phyloP scores from a whole-genome alignment of 2,329 filamentous ascomycete species.

The Monosporascus cannonballus region DNA sequence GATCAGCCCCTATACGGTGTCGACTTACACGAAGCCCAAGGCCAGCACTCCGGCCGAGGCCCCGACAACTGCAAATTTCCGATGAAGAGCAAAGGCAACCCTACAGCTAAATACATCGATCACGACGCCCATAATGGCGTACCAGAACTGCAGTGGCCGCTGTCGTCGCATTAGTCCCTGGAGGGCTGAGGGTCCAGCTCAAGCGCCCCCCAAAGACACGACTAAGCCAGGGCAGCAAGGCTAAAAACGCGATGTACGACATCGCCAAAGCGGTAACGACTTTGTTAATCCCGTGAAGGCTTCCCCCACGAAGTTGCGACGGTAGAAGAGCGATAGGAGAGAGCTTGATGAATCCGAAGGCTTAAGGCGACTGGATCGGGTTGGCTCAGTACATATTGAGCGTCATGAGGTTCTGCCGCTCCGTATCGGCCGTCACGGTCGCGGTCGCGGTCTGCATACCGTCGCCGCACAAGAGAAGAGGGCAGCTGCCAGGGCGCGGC shows the following conservation, averaged over 20 bases:
- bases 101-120: constrained; percentile 6
- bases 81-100: constrained; percentile 4
- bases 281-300: constrained; percentile 3
- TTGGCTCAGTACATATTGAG: constrained; percentile 7
- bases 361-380: constrained; percentile 4
- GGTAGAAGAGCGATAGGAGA: constrained; percentile 6
- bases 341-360: constrained; percentile 8
- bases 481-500: background rate
- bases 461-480: constrained; percentile 3
- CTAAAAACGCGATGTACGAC: constrained; percentile 1
- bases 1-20: too few relatives aligned
- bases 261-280: constrained; percentile 1
- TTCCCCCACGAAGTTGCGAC: constrained; percentile 6
- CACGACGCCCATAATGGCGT: constrained; percentile 4
- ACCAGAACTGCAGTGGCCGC: constrained; percentile 5
- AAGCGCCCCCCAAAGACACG: constrained; percentile 5
- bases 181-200: constrained; percentile 5
- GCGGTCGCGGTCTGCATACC: constrained; percentile 3
- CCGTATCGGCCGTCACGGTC: constrained; percentile 1
- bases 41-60: constrained; percentile 1
- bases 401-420: constrained; percentile 1
- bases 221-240: background rate
- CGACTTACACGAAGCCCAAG: constrained; percentile 4
- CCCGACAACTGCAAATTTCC: constrained; percentile 2
- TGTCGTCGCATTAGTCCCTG: constrained; percentile 1